Conservation (phyloP, 768 basidiomycete genomes). For the Panaeolus cyanescens region DNA sequence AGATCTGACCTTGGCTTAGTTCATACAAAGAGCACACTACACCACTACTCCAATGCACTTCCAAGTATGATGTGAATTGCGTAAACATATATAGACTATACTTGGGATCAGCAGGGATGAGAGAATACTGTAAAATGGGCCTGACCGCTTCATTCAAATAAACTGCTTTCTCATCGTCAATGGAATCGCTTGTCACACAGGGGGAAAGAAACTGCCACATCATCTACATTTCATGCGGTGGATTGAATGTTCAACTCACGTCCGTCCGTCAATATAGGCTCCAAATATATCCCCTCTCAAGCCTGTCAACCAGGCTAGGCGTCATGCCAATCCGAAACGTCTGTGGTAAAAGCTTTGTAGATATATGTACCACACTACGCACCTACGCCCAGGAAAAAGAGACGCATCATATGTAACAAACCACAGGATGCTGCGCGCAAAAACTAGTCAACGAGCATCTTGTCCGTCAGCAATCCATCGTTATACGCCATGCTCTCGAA, state of each 20-base stretch:
- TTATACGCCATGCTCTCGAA: slow-evolving; percentile 95
- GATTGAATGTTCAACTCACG: slow-evolving; percentile 63
- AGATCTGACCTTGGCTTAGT: background rate
- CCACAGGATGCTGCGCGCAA: slow-evolving; percentile 19
- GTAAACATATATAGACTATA: background rate
- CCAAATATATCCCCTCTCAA: slow-evolving; percentile 19
- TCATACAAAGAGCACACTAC: background rate
- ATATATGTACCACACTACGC: slow-evolving; percentile 51
- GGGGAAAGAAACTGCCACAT: slow-evolving; percentile 37
- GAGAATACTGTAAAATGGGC: background rate
- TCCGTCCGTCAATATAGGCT: slow-evolving; percentile 30
- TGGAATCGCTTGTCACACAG: slow-evolving; percentile 11
- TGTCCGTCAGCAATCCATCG: slow-evolving; percentile 86
- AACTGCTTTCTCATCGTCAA: slow-evolving; percentile 2
- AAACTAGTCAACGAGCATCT: slow-evolving; percentile 75
- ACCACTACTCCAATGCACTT: background rate
- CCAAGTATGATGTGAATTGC: background rate
- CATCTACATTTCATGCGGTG: slow-evolving; percentile 45
- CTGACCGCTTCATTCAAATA: background rate
- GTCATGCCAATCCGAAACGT: slow-evolving; percentile 24
- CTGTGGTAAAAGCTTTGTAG: slow-evolving; percentile 14
- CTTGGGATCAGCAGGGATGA: background rate
- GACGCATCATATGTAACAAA: slow-evolving; percentile 27
- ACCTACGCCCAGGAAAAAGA: slow-evolving; percentile 51
- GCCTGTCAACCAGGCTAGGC: slow-evolving; percentile 21